Evolutionary conservation across 148 eudicot genomes (phyloP).

Genomic region (Rheum nobile): DNA sequence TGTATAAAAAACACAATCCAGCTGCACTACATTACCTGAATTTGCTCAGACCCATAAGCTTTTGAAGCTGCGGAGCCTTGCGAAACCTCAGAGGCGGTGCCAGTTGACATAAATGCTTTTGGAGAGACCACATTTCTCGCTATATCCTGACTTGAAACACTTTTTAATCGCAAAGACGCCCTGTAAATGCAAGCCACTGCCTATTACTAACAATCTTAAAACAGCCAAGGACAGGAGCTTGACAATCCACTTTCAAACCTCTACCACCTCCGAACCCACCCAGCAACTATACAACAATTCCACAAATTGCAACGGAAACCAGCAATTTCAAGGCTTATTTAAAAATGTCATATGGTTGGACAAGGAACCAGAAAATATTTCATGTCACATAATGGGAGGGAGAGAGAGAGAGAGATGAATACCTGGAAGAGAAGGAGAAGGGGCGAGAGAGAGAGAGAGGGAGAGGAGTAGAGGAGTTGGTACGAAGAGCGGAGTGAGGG

Average conservation of each 20-base stretch:
- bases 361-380: too few species aligned
- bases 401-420: constrained; percentile 6
- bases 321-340: background rate
- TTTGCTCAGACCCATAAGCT: constrained; percentile 88
- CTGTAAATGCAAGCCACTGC: constrained; percentile 20
- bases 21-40: constrained; percentile 54
- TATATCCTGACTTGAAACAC: constrained; percentile 22
- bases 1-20: background rate
- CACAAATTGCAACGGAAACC: background rate
- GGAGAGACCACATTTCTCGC: constrained; percentile 34
- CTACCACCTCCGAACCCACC: background rate
- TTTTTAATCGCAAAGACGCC: constrained; percentile 29
- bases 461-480: constrained; percentile 11
- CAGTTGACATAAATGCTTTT: constrained; percentile 58
- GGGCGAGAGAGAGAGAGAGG: constrained; percentile 10
- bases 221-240: background rate
- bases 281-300: background rate
- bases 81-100: constrained; percentile 36
- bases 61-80: constrained; percentile 28
- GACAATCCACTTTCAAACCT: background rate
- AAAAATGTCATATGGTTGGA: background rate
- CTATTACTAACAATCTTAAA: background rate
- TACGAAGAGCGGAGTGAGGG: constrained; percentile 14
- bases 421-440: constrained; percentile 10
- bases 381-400: background rate